Conservation (phyloP, 768 basidiomycete species). For the Terana coerulea region DNA sequence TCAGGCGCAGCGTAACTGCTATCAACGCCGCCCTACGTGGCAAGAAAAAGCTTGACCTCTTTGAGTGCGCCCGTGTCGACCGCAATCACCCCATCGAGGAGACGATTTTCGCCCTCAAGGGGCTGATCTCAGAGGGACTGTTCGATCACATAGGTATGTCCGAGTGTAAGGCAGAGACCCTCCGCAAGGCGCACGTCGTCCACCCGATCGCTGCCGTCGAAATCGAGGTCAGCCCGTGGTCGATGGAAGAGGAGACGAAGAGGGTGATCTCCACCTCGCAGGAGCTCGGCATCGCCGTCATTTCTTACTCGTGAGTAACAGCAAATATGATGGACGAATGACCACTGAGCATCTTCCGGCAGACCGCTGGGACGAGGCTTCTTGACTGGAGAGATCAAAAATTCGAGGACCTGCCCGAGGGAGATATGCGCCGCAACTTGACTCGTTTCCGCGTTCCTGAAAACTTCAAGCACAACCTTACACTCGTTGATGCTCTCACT, state of each 20-base stretch:
- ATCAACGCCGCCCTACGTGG: conserved; percentile 43
- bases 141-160: conserved; percentile 59
- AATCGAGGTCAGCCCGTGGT: conserved; percentile 64
- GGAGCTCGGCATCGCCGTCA: conserved; percentile 55
- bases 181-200: conserved; percentile 38
- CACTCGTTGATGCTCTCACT: conserved; percentile 37
- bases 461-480: conserved; percentile 38
- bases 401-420: conserved; percentile 32
- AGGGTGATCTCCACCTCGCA: conserved; percentile 50
- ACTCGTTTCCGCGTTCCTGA: conserved; percentile 38
- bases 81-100: conserved; percentile 43
- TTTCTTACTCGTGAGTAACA: conserved; percentile 50
- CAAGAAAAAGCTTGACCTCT: conserved; percentile 58
- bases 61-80: conserved; percentile 49
- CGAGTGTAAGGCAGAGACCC: conserved; percentile 47
- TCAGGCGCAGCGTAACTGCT: conserved; percentile 45
- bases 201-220: conserved; percentile 57
- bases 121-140: conserved; percentile 49
- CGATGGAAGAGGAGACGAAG: conserved; percentile 49
- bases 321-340: not conserved
- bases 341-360: conserved; percentile 6
- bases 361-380: conserved; percentile 55
- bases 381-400: conserved; percentile 48
- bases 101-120: conserved; percentile 36
- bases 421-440: conserved; percentile 30